Evolutionary conservation across 106 monocot species (phyloP).

Genomic region (Ottelia alismoides): DNA sequence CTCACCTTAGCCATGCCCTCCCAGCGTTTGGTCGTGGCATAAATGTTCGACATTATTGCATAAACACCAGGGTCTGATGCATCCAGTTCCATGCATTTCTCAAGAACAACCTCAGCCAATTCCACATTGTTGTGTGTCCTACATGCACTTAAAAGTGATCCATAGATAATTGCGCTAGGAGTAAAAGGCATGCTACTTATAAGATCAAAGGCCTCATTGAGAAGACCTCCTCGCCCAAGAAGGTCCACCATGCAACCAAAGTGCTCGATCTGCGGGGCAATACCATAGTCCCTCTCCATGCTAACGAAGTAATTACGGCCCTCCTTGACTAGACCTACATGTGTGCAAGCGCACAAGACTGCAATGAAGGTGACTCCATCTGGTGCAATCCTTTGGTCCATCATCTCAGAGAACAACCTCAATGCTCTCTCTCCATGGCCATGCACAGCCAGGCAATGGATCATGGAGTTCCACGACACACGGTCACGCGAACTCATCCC

Average conservation of each 20-base stretch:
- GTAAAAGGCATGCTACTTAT: constrained; percentile 51
- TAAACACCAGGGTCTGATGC: constrained; percentile 48
- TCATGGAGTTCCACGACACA: constrained; percentile 80
- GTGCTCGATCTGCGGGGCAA: constrained; percentile 71
- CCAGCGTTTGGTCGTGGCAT: constrained; percentile 61
- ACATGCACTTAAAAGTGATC: constrained; percentile 64
- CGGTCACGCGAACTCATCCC: constrained; percentile 27
- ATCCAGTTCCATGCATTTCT: constrained; percentile 31
- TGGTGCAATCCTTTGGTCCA: constrained; percentile 35
- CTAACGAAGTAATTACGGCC: constrained; percentile 33
- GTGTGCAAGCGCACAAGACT: constrained; percentile 69
- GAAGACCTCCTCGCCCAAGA: constrained; percentile 49
- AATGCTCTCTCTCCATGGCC: constrained; percentile 58
- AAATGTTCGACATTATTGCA: constrained; percentile 61
- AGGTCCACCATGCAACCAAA: constrained; percentile 81
- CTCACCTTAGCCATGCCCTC: constrained; percentile 49
- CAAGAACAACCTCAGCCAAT: constrained; percentile 49
- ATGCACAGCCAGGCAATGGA: constrained; percentile 60
- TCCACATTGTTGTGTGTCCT: constrained; percentile 52
- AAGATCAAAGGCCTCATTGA: constrained; percentile 53
- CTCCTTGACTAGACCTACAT: constrained; percentile 46
- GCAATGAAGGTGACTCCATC: constrained; percentile 61
- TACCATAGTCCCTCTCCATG: constrained; percentile 60
- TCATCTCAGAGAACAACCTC: constrained; percentile 46
- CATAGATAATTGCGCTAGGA: constrained; percentile 74